Percentiles rank a stretch among this genome's conserved stretches.
phyloP scores from a whole-genome alignment of 2,329 filamentous ascomycete genomes.

The Paracoccidioides lutzii region DNA sequence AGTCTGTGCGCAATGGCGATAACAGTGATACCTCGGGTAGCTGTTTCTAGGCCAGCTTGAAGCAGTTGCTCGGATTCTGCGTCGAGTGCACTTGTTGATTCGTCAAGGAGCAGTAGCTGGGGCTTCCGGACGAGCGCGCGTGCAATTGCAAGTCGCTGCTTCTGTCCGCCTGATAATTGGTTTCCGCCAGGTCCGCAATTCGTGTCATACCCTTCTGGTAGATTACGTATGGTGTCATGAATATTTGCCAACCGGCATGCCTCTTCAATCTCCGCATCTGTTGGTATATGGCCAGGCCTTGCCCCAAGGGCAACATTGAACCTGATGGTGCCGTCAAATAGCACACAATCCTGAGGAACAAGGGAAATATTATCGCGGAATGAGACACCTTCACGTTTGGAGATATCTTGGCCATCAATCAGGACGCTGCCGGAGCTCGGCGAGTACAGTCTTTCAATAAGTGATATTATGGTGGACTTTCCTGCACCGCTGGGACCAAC shows the following conservation, averaged over 20 bases:
- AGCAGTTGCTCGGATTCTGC: slow-evolving; percentile 51
- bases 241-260: slow-evolving; percentile 50
- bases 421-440: slow-evolving; percentile 49
- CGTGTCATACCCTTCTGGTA: slow-evolving; percentile 37
- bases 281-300: slow-evolving; percentile 48
- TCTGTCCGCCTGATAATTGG: slow-evolving; percentile 39
- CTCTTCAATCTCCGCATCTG: slow-evolving; percentile 52
- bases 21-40: slow-evolving; percentile 43
- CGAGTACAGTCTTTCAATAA: slow-evolving; percentile 64
- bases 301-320: slow-evolving; percentile 53
- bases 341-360: slow-evolving; percentile 63
- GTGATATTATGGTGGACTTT: slow-evolving; percentile 60
- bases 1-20: slow-evolving; percentile 63
- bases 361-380: slow-evolving; percentile 59
- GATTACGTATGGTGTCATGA: slow-evolving; percentile 41
- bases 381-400: slow-evolving; percentile 53
- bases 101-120: slow-evolving; percentile 40
- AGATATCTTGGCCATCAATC: slow-evolving; percentile 61
- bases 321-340: slow-evolving; percentile 62
- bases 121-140: slow-evolving; percentile 40
- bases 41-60: slow-evolving; percentile 52
- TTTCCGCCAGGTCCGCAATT: slow-evolving; percentile 45
- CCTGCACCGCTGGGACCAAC: slow-evolving; percentile 66
- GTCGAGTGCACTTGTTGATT: slow-evolving; percentile 47
- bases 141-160: slow-evolving; percentile 41